Conservation (phyloP, 2,329 filamentous ascomycete genomes). For the Diaporthe eres region DNA sequence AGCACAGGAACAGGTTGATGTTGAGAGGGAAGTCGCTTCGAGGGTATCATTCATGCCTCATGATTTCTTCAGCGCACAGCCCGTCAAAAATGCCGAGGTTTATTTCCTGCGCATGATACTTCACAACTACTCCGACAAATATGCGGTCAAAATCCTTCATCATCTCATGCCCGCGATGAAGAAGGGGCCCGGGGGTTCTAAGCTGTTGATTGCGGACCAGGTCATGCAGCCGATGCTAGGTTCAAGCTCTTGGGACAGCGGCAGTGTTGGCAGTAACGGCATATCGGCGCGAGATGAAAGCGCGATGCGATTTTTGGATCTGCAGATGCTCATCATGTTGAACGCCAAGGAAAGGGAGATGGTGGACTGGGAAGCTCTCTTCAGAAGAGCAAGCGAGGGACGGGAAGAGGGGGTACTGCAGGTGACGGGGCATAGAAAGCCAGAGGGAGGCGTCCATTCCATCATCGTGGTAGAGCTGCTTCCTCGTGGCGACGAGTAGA, state of each 20-base stretch:
- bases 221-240: conserved; percentile 6
- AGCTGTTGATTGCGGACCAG: conserved; percentile 17
- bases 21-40: neutral
- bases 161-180: conserved; percentile 43
- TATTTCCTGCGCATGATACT: conserved; percentile 43
- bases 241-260: neutral
- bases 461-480: conserved; percentile 19
- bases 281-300: neutral
- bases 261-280: neutral
- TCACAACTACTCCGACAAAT: conserved; percentile 45
- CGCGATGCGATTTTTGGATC: conserved; percentile 11
- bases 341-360: conserved; percentile 20
- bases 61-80: conserved; percentile 31
- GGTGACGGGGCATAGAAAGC: neutral
- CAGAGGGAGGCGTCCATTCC: neutral
- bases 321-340: conserved; percentile 10
- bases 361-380: conserved; percentile 11
- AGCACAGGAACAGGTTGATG: neutral
- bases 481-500: neutral
- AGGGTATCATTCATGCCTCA: conserved; percentile 18
- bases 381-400: neutral
- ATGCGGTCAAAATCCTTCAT: conserved; percentile 42
- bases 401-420: neutral
- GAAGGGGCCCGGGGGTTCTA: neutral
- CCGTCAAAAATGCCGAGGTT: conserved; percentile 41